phyloP scores from a whole-genome alignment of 2,329 filamentous ascomycete species.

The Alternaria consortialis region DNA sequence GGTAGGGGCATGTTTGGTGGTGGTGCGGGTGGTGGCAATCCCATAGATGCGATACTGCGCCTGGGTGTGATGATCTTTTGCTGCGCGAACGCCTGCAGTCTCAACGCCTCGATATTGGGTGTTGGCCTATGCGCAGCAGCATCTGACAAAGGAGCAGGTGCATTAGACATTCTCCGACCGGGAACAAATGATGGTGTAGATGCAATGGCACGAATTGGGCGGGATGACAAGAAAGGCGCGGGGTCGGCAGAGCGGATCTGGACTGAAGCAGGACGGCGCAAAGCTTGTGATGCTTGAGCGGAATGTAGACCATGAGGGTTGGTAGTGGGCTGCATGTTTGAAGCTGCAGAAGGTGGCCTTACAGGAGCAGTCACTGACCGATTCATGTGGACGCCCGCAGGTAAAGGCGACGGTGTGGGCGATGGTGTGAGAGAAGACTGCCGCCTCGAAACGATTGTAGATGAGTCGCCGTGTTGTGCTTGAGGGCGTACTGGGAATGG shows the following conservation, averaged over 20 bases:
- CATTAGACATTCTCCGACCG: slow-evolving; percentile 32
- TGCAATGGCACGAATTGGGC: slow-evolving; percentile 41
- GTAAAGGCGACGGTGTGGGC: slow-evolving; percentile 34
- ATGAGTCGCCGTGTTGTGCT: slow-evolving; percentile 38
- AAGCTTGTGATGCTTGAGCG: slow-evolving; percentile 27
- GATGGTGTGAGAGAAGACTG: slow-evolving; percentile 37
- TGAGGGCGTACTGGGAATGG: slow-evolving; percentile 49
- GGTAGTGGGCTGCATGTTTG: slow-evolving; percentile 21
- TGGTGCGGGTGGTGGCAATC: slow-evolving; percentile 57
- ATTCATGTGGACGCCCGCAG: slow-evolving; percentile 35
- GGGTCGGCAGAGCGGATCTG: slow-evolving; percentile 55
- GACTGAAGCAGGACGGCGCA: slow-evolving; percentile 56
- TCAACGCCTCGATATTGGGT: slow-evolving; percentile 37
- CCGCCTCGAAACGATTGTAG: slow-evolving; percentile 40
- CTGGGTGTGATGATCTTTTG: slow-evolving; percentile 35
- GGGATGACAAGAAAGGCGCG: slow-evolving; percentile 55
- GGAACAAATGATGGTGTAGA: slow-evolving; percentile 46
- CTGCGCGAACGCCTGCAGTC: slow-evolving; percentile 30
- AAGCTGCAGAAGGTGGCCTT: slow-evolving; percentile 25
- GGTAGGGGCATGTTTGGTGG: slow-evolving; percentile 58
- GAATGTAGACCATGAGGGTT: slow-evolving; percentile 22
- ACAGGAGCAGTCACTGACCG: slow-evolving; percentile 46
- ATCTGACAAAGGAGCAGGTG: slow-evolving; percentile 14
- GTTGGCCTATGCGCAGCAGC: slow-evolving; percentile 24
- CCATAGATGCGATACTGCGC: slow-evolving; percentile 51